Evolutionary conservation across 1,284 basidiomycete genomes (phyloP), one percentile per base, ranked within the genome.

Genomic region (Kwoniella shivajii): DNA sequence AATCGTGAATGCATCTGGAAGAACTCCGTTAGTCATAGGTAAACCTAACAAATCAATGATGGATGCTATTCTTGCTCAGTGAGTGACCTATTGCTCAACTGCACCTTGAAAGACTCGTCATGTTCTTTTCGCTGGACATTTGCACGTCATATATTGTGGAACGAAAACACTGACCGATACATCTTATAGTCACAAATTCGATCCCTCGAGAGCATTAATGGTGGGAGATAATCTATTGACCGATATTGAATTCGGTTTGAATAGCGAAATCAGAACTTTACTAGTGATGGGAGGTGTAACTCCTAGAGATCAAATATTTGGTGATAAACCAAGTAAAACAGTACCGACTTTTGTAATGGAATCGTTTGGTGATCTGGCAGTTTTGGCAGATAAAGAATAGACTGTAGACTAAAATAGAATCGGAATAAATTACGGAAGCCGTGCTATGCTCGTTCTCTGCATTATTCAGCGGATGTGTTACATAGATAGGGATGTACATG

Each of bases 11-110:
- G 86, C 91, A 1, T 78, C 68, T 53, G 70, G 86, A 33, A 81
- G 80, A 56, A 83, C 86, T 57, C 92, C 94, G 0, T 79, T 89
- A 1, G 84, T 87, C 54, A 89, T 94, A 45, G 95, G 95, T 18
- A 99, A 99, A 78, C 96, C 95, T 13, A 85, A 90, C 64, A 85
- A 83, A 70, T 88, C 88, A 29, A 95, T 99, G 90, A 80, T 99
- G 64, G 93, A 98, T 74, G 92, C 91, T 72, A 94, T 99, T 75
- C 86, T 88, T 65, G 89, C 92, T n/a, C 93, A 93, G 92, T 93
- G 64, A 68, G 85, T 80, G 13, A 4, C 31, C 38, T 39, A 6
- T 18, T 39, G 18, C 18, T 27, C 24, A 43, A 41, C n/a, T n/a
- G n/a, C n/a, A n/a, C n/a, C n/a, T n/a, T n/a, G n/a, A n/a, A n/a